Conservation (phyloP, 2,329 filamentous ascomycete genomes). For the Diaporthe sp. region DNA sequence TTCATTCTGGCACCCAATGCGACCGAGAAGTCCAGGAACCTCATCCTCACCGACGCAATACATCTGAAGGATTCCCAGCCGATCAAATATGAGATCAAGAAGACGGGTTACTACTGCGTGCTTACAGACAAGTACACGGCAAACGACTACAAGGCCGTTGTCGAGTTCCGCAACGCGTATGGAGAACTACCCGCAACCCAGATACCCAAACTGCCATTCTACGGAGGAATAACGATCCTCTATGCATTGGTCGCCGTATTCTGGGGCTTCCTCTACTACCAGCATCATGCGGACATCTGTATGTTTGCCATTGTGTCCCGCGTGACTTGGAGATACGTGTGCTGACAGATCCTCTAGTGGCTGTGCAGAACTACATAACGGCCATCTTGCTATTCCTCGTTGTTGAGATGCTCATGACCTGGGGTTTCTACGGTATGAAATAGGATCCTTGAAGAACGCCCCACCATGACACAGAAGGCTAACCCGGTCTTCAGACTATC, state of each 20-base stretch:
- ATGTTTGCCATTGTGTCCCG: constrained; percentile 45
- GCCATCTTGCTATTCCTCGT: constrained; percentile 95
- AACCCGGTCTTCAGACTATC: constrained; percentile 71
- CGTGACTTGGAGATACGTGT: not conserved
- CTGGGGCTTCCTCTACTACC: constrained; percentile 96
- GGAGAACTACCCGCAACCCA: constrained; percentile 95
- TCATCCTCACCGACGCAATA: constrained; percentile 83
- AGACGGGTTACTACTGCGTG: constrained; percentile 97
- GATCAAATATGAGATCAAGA: constrained; percentile 85
- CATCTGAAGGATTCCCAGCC: constrained; percentile 80
- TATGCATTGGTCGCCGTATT: constrained; percentile 89
- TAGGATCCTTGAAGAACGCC: not conserved
- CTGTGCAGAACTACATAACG: constrained; percentile 99
- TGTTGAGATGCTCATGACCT: constrained; percentile 97
- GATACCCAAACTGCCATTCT: constrained; percentile 97
- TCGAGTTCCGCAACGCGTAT: constrained; percentile 95
- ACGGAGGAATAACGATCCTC: constrained; percentile 91
- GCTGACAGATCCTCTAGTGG: constrained; percentile 65
- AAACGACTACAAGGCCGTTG: constrained; percentile 79
- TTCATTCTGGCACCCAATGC: constrained; percentile 86
- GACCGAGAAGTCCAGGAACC: constrained; percentile 73
- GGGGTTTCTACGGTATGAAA: constrained; percentile 89
- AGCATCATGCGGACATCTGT: constrained; percentile 92
- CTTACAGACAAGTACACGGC: constrained; percentile 78
- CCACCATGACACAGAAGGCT: not conserved